Evolutionary conservation across 768 basidiomycete genomes (phyloP).

Genomic region (Panaeolus cyanescens): DNA sequence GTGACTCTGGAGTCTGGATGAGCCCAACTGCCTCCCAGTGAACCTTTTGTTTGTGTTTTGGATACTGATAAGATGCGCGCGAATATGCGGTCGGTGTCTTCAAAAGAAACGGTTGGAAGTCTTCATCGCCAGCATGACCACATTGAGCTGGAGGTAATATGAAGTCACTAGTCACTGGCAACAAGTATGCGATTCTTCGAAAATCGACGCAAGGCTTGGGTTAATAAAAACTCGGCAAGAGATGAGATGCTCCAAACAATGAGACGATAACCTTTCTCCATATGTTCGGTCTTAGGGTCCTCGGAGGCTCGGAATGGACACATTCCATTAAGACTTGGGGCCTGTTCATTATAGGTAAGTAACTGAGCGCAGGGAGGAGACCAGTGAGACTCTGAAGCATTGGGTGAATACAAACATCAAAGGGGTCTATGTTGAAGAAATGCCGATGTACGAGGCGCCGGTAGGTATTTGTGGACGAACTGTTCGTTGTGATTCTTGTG

Average conservation of each 20-base stretch:
- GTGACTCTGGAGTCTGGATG: not conserved
- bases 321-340: not conserved
- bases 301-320: constrained; percentile 1
- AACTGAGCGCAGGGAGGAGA: too few relatives aligned
- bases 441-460: not conserved
- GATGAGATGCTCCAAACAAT: not conserved
- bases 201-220: not conserved
- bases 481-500: not conserved
- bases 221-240: not conserved
- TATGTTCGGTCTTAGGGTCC: not conserved
- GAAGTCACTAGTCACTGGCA: too few relatives aligned
- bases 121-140: not conserved
- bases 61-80: not conserved
- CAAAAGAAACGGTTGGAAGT: too few relatives aligned
- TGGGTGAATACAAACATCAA: too few relatives aligned
- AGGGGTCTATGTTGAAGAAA: not conserved
- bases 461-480: not conserved
- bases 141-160: not conserved
- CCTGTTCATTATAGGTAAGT: too few relatives aligned
- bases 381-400: too few relatives aligned
- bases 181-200: too few relatives aligned
- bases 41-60: not conserved
- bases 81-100: too few relatives aligned
- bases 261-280: not conserved
- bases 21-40: not conserved